Percentiles rank a stretch among this genome's conserved stretches.
Conservation (phyloP, 495 filamentous ascomycete genomes). For the Daldinia decipiens region DNA sequence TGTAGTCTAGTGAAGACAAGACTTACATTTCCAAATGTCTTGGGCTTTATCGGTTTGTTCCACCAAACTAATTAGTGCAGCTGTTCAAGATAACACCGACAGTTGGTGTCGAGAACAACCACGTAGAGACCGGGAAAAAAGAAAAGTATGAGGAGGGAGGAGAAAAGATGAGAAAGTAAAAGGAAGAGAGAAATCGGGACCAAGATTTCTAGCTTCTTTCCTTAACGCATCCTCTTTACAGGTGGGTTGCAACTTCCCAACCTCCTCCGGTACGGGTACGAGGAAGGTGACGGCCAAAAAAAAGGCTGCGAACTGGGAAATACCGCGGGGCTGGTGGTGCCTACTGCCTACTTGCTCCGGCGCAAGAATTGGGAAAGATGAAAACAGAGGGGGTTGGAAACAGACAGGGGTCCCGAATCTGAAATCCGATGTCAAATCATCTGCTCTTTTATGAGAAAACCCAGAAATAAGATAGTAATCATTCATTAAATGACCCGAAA, state of each 20-base stretch:
- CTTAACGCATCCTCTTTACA: slow-evolving; percentile 45
- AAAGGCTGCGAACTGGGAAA: slow-evolving; percentile 31
- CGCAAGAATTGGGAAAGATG: slow-evolving; percentile 21
- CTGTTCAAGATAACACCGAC: slow-evolving; percentile 19
- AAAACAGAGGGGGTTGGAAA: slow-evolving; percentile 49
- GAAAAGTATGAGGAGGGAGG: slow-evolving; percentile 10
- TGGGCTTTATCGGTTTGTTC: slow-evolving; percentile 19
- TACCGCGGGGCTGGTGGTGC: slow-evolving; percentile 49
- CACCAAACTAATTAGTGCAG: slow-evolving; percentile 23
- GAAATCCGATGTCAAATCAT: slow-evolving; percentile 32
- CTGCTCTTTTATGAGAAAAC: not conserved
- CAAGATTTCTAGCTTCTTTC: slow-evolving; percentile 35
- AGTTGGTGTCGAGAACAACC: slow-evolving; percentile 21
- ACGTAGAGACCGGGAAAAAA: not conserved
- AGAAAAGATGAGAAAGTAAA: slow-evolving; percentile 20
- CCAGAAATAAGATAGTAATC: slow-evolving; percentile 4
- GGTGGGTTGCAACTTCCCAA: slow-evolving; percentile 44
- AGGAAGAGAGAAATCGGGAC: slow-evolving; percentile 22
- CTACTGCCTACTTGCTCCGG: slow-evolving; percentile 32
- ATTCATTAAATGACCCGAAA: slow-evolving; percentile 10
- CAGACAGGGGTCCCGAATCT: slow-evolving; percentile 41
- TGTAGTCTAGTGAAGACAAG: slow-evolving; percentile 18
- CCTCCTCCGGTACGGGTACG: slow-evolving; percentile 42
- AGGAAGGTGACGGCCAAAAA: slow-evolving; percentile 39
- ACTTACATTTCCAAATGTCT: slow-evolving; percentile 39